Conservation (phyloP, 2,329 filamentous ascomycete genomes). For the Lasiodiplodia hormozganensis region DNA sequence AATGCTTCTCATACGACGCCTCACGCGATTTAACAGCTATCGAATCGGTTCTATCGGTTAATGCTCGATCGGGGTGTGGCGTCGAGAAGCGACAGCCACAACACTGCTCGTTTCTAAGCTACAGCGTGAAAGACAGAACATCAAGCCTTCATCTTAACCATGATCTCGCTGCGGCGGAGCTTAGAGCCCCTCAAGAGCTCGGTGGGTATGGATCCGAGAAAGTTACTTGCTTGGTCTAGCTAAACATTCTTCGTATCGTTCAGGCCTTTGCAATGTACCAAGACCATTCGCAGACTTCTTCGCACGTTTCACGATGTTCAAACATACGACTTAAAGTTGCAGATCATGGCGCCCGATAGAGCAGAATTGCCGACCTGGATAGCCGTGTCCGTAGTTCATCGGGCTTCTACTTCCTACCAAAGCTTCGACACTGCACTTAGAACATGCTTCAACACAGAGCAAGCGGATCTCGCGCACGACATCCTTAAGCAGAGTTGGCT, state of each 20-base stretch:
- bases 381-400: neutral
- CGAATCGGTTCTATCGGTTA: neutral
- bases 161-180: neutral
- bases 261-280: neutral
- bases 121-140: neutral
- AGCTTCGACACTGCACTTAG: neutral
- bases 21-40: neutral
- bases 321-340: neutral
- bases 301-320: neutral
- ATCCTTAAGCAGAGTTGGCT: neutral
- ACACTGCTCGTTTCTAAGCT: conserved; percentile 5
- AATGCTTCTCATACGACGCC: neutral
- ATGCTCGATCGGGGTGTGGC: conserved; percentile 3
- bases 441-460: neutral
- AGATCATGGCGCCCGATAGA: neutral
- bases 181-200: too few species aligned
- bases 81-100: conserved; percentile 22
- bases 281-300: neutral
- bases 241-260: neutral
- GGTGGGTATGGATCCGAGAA: too few species aligned
- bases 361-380: neutral
- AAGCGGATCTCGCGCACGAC: neutral
- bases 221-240: too few species aligned
- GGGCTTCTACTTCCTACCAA: neutral
- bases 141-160: neutral